Evolutionary conservation across 192 early-diverging fungal genomes (phyloP), one percentile per base, ranked within the genome.

Genomic region (Thamnidium elegans): DNA sequence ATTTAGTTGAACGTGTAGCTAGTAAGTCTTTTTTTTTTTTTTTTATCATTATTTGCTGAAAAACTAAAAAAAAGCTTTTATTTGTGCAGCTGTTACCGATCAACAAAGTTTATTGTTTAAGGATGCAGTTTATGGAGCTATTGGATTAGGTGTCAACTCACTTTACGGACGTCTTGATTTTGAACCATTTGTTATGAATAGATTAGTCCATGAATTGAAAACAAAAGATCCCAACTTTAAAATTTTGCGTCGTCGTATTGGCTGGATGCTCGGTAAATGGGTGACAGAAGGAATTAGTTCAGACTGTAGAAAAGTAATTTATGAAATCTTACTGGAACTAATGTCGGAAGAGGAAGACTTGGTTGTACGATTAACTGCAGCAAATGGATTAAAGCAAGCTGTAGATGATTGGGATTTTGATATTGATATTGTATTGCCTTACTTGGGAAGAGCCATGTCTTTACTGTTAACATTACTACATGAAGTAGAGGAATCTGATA

Each of bases 351-450:
- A 84, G n/a, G 86, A 92, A 66, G 90, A 92, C 31, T 67, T 93
- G 68, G 85, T 91, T 43, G 92, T 96, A 42, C 86, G 92, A 3
- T 79, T 96, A 45, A 85, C 89, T 13, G 86, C 94, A 11, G 81
- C 89, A 13, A 70, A 83, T 6, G 85, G 85, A 36, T 69, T 96
- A 3, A 65, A 79, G 47, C 66, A 62, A 30, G 86, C 88, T 42
- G 77, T 97, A 26, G 92, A 93, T 56, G 93, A 96, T 64, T 93
- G 90, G 90, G 92, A 94, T 60, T 95, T 95, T 78, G 89, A 91
- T 23, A 66, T 86, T 7, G 70, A 72, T 0, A 72, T 75, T 21
- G 94, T 94, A 62, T 61, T 74, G 23, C 86, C 89, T 2, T 94
- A 82, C 70, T 63, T 93, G 42, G 83, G 85, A 32, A 77, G 63